Evolutionary conservation across 1,284 basidiomycete genomes (phyloP).

Genomic region (Pseudozyma sp.): DNA sequence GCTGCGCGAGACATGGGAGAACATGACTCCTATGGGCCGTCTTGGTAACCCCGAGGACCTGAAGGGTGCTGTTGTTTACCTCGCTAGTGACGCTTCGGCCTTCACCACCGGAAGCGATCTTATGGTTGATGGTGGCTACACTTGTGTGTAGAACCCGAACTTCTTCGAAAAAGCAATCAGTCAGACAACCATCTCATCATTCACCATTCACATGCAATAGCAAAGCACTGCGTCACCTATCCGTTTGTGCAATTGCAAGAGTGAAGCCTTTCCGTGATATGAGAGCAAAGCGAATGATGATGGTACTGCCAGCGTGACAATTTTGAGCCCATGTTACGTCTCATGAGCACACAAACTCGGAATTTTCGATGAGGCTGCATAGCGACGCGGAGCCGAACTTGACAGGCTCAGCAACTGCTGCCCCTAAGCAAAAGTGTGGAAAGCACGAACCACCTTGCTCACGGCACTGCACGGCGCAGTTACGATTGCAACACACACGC

Average conservation of each 20-base stretch:
- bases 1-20: conserved; percentile 80
- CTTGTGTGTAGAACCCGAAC: conserved; percentile 23
- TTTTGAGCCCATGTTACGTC: background rate
- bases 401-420: conserved; percentile 12
- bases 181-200: background rate
- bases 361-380: background rate
- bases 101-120: conserved; percentile 88
- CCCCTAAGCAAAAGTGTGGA: background rate
- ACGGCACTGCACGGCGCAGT: conserved; percentile 5
- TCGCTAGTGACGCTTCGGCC: conserved; percentile 84
- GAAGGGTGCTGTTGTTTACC: conserved; percentile 81
- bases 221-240: too few species aligned
- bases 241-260: too few species aligned
- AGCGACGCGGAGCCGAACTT: conserved; percentile 22
- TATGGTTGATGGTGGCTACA: conserved; percentile 85
- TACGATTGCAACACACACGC: background rate
- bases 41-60: conserved; percentile 70
- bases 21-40: conserved; percentile 84
- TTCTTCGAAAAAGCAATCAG: background rate
- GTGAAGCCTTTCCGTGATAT: too few species aligned
- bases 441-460: conserved; percentile 26
- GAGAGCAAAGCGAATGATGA: too few species aligned
- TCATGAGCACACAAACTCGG: background rate
- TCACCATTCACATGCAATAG: too few species aligned
- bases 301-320: too few species aligned